Conservation (phyloP, 345 rosid genomes). For the Linum trigynum region DNA sequence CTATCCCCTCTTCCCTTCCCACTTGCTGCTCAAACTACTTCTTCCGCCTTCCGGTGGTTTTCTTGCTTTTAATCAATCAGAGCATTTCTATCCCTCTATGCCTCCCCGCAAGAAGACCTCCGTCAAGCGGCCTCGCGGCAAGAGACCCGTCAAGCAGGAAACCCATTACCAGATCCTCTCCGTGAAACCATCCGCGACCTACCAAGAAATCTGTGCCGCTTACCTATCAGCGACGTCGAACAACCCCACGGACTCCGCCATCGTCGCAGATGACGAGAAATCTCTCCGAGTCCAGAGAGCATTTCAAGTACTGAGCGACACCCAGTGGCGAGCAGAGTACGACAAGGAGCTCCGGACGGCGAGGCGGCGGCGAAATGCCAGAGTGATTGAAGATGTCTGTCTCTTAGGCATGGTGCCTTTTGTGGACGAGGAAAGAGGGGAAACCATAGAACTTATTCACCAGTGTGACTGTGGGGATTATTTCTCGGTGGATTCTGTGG, state of each 20-base stretch:
- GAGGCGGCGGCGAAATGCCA: constrained; percentile 26
- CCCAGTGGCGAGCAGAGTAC: constrained; percentile 42
- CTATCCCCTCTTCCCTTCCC: too few species aligned
- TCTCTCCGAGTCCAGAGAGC: constrained; percentile 65
- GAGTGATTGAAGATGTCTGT: constrained; percentile 48
- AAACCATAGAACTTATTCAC: constrained; percentile 38
- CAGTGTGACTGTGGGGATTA: constrained; percentile 79
- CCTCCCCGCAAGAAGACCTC: too few species aligned
- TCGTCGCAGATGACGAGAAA: neutral
- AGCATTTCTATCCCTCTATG: too few species aligned
- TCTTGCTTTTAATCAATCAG: too few species aligned
- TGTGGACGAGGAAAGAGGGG: constrained; percentile 39
- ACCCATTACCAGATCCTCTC: constrained; percentile 44
- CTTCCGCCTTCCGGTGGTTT: too few species aligned
- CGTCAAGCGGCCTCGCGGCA: too few species aligned
- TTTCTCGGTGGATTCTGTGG: constrained; percentile 59
- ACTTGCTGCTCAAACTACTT: too few species aligned
- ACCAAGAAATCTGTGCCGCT: constrained; percentile 56
- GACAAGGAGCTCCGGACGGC: constrained; percentile 46
- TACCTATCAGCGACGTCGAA: constrained; percentile 47
- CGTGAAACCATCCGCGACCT: constrained; percentile 56
- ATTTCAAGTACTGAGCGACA: constrained; percentile 58
- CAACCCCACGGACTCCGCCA: too few species aligned
- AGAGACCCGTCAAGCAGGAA: too few species aligned
- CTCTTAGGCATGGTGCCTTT: constrained; percentile 40